Evolutionary conservation across 768 basidiomycete species (phyloP).

Genomic region (Coprinopsis marcescibilis): DNA sequence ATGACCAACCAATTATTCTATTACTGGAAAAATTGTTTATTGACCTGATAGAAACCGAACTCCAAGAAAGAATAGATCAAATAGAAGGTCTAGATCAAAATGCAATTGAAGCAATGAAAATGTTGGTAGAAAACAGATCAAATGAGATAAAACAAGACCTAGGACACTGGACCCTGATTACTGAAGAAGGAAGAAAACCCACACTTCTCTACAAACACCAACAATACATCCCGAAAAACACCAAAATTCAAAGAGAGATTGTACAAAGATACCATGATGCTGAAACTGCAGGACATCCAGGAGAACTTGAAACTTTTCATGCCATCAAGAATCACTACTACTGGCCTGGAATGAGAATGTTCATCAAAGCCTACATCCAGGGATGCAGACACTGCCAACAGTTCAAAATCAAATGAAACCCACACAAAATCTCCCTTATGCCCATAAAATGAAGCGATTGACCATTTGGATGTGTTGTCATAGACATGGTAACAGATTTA

Average conservation of each 20-base stretch:
- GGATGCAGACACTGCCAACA: constrained; percentile 13
- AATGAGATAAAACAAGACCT: constrained; percentile 2
- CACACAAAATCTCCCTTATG: too few species aligned
- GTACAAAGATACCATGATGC: neutral
- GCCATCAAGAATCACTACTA: constrained; percentile 5
- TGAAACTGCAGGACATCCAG: constrained; percentile 6
- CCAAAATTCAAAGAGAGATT: neutral
- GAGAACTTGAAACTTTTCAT: constrained; percentile 5
- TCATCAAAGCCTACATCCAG: constrained; percentile 8
- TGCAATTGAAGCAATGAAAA: neutral
- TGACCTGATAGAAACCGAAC: constrained; percentile 1
- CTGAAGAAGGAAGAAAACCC: neutral
- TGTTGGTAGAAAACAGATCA: neutral
- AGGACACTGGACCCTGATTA: constrained; percentile 7
- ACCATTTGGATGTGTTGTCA: neutral
- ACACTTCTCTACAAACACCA: constrained; percentile 3
- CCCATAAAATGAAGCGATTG: too few species aligned
- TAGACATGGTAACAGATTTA: constrained; percentile 17
- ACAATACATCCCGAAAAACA: constrained; percentile 3
- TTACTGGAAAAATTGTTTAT: constrained; percentile 15
- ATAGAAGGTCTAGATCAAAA: neutral
- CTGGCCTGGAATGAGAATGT: constrained; percentile 6
- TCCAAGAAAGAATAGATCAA: neutral
- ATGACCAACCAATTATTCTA: neutral
- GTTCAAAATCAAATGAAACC: constrained; percentile 11